Base-by-base conservation (phyloP, 1,284 basidiomycete species). In the Psilocybe mexicana region DNA sequence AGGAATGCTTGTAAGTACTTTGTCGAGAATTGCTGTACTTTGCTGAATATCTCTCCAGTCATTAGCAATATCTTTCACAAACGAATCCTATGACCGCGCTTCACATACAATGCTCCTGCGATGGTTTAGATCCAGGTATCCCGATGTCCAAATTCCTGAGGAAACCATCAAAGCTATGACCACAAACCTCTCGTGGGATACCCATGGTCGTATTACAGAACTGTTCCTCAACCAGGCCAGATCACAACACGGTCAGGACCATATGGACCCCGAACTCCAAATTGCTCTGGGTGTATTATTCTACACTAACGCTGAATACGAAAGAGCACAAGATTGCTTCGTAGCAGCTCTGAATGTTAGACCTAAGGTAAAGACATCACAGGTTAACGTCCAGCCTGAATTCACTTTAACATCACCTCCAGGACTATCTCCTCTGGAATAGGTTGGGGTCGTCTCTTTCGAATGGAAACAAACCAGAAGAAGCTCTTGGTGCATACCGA, bases 351-450 rank as follows among this genome's bases (percentile, higher is more conserved):
- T 98, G 42, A 81, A 84, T 43, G 84, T 85, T 54, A 80, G 90
- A 23, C 96, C 96, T 2, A 84, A 83, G 66, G 76, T 75, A 63
- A 43, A 65, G 8, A 12, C 12, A 43, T 26, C 8, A 3, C 28
- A 2, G 3, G 11, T 35, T 12, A 24, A 33, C 12, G 25, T 36
- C 14, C 6, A n/a, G 8, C 11, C 1, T 18, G 43, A 43, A n/a
- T 49, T 58, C 0, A 59, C 23, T 8, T 35, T 14, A n/a, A 42
- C 11, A 3, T 40, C 14, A 12, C n/a, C 38, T 52, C 40, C 56
- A 79, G 87, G 97, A 99, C 74, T 98, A 95, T 71, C 76, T 96
- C 11, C 77, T 99, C 6, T 99, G 97, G 97, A 99, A 99, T 73
- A 81, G 97, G 52, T 79, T 98, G 4, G 97, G 97, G 2, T 98